phyloP scores from a whole-genome alignment of 2,329 filamentous ascomycete species.

The Lasiodiplodia hormozganensis region DNA sequence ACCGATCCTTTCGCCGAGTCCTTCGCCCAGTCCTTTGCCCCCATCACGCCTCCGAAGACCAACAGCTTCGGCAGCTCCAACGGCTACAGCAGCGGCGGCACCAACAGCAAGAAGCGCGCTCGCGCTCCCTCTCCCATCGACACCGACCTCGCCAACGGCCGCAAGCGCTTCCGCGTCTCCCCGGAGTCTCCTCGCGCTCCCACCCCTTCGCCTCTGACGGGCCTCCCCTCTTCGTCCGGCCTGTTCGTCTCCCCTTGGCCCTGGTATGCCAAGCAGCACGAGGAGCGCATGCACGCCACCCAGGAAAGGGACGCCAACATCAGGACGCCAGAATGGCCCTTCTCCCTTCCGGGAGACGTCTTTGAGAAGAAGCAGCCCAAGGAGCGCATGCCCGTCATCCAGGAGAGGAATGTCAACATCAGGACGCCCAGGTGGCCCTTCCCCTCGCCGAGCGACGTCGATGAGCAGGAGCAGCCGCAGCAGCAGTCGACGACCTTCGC shows the following conservation, averaged over 20 bases:
- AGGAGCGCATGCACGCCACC: no score
- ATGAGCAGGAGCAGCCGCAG: no score
- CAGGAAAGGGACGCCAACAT: no score
- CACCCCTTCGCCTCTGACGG: background rate
- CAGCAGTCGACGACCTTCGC: no score
- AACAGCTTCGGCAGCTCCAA: background rate
- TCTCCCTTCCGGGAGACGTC: no score
- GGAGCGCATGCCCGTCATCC: no score
- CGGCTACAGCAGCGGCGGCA: background rate
- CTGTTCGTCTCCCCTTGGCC: background rate
- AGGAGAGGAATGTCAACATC: no score
- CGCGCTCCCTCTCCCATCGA: background rate
- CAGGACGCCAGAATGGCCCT: no score
- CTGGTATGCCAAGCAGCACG: background rate
- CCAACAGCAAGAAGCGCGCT: background rate
- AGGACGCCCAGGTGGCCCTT: no score
- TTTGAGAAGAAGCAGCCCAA: no score
- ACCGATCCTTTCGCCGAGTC: background rate
- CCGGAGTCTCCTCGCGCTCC: background rate
- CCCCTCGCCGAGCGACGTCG: no score
- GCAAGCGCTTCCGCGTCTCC: background rate
- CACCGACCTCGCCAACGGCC: background rate
- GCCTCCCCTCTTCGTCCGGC: background rate
- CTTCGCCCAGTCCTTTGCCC: background rate
- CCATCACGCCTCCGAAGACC: background rate